Evolutionary conservation across 2,329 filamentous ascomycete species (phyloP), one percentile per base, ranked within the genome.

Genomic region (Diaporthe amygdali): DNA sequence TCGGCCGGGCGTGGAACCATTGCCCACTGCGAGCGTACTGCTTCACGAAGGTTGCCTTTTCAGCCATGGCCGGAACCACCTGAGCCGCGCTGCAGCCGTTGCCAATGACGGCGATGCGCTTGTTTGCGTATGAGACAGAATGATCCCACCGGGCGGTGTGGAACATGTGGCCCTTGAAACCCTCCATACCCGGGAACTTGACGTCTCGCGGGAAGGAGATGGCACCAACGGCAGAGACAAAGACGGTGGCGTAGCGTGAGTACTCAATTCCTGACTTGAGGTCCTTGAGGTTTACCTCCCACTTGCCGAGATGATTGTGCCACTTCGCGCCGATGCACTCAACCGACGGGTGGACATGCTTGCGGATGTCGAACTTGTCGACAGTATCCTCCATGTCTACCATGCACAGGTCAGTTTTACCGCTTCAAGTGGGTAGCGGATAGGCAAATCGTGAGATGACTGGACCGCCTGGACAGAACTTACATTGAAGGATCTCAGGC

Each of bases 51-150:
- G 73, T 73, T 22, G 76, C 76, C 6, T 74, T 67, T 46, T 77
- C 75, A 9, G 76, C 77, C 9, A 83, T 52, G 14, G 77, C 72
- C 6, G 81, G 80, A 1, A 83, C 75, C 8, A 82, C 79, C 68
- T 83, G 81, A 2, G 78, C 78, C 1, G 78, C 80, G 41, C 77
- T 81, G 72, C 79, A 81, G 5, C 81, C 80, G 41, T 79, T 81
- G 9, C 81, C 81, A 20, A 83, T 80, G 46, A 83, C 76, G 4
- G 76, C 81, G 3, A 82, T 76, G 2, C 76, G 69, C 74, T 82
- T 83, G 41, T 73, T 76, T 20, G 69, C 72, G 51, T 73, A 78
- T 59, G 77, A 71, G 30, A 74, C 70, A 49, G 47, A 66, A 63
- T 78, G 76, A 27, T 80, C 76, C 81, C 80, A 83, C 20, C 73